phyloP scores from a whole-genome alignment of 2,329 filamentous ascomycete genomes.

The Cladosporium oxysporum region DNA sequence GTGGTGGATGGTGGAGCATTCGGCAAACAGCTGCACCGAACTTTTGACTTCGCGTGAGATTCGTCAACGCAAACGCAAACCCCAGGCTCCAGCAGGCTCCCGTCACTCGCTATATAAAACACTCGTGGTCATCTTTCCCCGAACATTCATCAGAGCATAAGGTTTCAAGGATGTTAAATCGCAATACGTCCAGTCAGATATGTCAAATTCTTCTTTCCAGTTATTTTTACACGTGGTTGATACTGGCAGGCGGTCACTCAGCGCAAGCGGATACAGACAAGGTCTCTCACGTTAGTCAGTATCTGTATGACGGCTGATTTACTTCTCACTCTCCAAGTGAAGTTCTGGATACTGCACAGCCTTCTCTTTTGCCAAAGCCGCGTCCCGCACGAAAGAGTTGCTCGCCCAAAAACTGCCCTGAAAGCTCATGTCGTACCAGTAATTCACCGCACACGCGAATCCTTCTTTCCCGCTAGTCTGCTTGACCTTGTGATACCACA shows the following conservation, averaged over 20 bases:
- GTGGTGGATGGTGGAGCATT: not conserved
- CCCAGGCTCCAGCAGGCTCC: not conserved
- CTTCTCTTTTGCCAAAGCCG: slow-evolving; percentile 23
- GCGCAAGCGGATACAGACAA: not conserved
- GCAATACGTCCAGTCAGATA: not conserved
- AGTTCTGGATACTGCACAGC: slow-evolving; percentile 30
- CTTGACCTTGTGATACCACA: slow-evolving; percentile 85
- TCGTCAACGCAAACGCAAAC: not conserved
- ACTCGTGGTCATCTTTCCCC: not conserved
- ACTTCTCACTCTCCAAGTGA: not conserved
- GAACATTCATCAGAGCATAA: not conserved
- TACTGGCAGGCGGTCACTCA: not conserved
- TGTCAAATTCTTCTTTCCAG: too few species aligned
- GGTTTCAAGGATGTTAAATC: not conserved
- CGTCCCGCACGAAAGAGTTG: slow-evolving; percentile 51
- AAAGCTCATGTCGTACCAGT: slow-evolving; percentile 86
- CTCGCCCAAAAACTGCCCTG: slow-evolving; percentile 66
- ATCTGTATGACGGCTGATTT: not conserved
- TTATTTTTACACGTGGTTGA: not conserved
- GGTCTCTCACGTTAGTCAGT: not conserved
- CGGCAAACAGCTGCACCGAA: slow-evolving; percentile 1
- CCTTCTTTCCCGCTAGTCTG: slow-evolving; percentile 69
- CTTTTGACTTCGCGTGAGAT: not conserved
- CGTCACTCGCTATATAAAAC: not conserved
- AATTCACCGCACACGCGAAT: slow-evolving; percentile 77